Percentiles rank a stretch among this genome's conserved stretches.
These are phyloP conservation scores for Dictyostelium brefeldianum DNA, from an alignment of 78 protist genomes.

Conservation along the genomic window DNA sequence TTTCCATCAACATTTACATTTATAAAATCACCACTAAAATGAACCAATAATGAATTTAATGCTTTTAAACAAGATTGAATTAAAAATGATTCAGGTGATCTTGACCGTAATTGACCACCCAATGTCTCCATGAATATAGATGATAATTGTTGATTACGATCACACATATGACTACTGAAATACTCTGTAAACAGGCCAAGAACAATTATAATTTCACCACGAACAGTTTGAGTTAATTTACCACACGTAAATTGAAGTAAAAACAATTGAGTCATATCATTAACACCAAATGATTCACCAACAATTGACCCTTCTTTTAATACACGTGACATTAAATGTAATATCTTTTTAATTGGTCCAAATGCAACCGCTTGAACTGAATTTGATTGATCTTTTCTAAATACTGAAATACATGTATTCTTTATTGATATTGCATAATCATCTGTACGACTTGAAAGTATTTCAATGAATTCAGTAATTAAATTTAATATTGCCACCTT, in stretches of 20 bases:
- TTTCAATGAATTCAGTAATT: constrained; percentile 11
- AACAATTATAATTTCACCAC: constrained; percentile 52
- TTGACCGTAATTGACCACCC: constrained; percentile 49
- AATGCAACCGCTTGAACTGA: constrained; percentile 55
- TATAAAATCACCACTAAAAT: constrained; percentile 63
- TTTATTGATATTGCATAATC: constrained; percentile 39
- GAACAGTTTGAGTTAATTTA: constrained; percentile 59
- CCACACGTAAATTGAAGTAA: constrained; percentile 76
- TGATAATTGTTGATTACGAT: constrained; percentile 35
- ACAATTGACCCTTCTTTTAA: neutral
- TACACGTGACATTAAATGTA: neutral
- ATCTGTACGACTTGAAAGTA: neutral
- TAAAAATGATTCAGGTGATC: constrained; percentile 40
- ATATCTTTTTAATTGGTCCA: constrained; percentile 55
- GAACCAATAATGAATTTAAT: constrained; percentile 26
- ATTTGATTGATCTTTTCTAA: constrained; percentile 47
- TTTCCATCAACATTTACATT: constrained; percentile 14
- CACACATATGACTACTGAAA: constrained; percentile 42
- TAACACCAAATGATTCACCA: constrained; percentile 42
- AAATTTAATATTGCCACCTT: constrained; percentile 9
- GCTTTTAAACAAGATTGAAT: constrained; percentile 38
- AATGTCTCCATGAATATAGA: constrained; percentile 69
- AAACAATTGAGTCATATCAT: constrained; percentile 53
- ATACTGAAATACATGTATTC: constrained; percentile 35
- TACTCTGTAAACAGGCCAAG: constrained; percentile 71